A percentile compares a stretch with the other conserved stretches of the same genome.
phyloP scores from a whole-genome alignment of 768 basidiomycete species.

The Mycena olivaceomarginata region DNA sequence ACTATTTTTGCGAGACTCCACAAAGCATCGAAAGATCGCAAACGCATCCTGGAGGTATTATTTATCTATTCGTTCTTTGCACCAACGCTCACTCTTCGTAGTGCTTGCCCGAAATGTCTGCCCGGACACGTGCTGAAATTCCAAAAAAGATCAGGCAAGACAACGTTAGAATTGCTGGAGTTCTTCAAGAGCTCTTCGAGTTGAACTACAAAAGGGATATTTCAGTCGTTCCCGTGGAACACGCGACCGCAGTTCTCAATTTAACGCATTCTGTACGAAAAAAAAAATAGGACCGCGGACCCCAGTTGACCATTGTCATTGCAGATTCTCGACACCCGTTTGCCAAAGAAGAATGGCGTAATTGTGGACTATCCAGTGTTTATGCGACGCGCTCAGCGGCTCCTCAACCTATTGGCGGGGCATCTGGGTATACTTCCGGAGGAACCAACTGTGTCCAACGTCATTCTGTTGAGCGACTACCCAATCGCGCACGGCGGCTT shows the following conservation, averaged over 20 bases:
- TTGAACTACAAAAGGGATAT: background rate
- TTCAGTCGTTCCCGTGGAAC: background rate
- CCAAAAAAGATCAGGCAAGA: background rate
- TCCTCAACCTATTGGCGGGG: no score
- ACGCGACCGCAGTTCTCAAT: conserved; percentile 1
- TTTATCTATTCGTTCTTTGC: background rate
- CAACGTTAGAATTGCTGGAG: conserved; percentile 5
- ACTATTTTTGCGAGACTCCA: background rate
- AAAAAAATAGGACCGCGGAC: no score
- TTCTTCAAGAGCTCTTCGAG: conserved; percentile 6
- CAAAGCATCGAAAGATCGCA: background rate
- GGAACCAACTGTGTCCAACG: no score
- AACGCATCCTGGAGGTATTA: conserved; percentile 1
- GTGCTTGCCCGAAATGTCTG: background rate
- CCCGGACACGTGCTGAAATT: background rate
- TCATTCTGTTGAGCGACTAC: no score
- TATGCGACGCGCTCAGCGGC: no score
- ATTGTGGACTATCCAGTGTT: no score
- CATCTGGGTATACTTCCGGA: no score
- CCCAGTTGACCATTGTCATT: no score
- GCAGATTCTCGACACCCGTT: no score
- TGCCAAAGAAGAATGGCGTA: no score
- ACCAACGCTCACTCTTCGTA: background rate
- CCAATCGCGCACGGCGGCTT: no score
- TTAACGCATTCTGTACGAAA: no score